Percentiles rank a stretch among this genome's conserved stretches.
phyloP scores from a whole-genome alignment of 2,329 filamentous ascomycete genomes.

The Chaetomiaceae sp. region DNA sequence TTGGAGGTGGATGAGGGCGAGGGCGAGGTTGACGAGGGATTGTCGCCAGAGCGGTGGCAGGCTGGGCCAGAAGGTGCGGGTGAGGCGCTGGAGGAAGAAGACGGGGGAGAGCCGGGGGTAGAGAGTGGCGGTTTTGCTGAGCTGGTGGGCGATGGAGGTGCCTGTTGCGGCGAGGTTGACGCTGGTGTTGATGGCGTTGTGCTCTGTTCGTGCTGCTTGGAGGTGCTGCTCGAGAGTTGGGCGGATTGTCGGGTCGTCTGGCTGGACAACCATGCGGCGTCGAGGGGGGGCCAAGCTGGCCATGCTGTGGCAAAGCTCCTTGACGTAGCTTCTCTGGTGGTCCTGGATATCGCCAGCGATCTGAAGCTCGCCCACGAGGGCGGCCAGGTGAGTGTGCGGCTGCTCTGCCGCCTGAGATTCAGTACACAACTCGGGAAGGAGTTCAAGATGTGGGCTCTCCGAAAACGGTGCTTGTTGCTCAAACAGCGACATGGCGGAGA shows the following conservation, averaged over 20 bases:
- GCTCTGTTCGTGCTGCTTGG: neutral
- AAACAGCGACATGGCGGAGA: neutral
- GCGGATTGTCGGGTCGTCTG: neutral
- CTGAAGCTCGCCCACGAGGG: neutral
- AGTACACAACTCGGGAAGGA: neutral
- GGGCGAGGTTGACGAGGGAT: neutral
- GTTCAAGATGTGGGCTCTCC: neutral
- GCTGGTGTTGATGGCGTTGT: neutral
- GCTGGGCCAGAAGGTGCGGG: neutral
- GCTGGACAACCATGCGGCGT: neutral
- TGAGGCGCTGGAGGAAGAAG: neutral
- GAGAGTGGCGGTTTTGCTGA: neutral
- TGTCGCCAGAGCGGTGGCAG: neutral
- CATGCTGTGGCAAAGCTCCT: neutral
- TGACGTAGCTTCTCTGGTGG: neutral
- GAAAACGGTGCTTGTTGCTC: neutral
- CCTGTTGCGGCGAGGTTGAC: neutral
- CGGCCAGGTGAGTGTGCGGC: neutral
- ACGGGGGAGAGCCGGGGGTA: neutral
- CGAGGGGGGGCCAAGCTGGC: neutral
- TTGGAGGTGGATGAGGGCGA: neutral
- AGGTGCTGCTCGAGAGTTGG: no score
- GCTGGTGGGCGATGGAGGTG: neutral
- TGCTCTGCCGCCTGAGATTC: neutral
- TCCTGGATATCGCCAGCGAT: neutral